These are phyloP conservation scores for Fistulifera solaris DNA, from an alignment of 108 stramenopile species.

Conservation along the genomic window DNA sequence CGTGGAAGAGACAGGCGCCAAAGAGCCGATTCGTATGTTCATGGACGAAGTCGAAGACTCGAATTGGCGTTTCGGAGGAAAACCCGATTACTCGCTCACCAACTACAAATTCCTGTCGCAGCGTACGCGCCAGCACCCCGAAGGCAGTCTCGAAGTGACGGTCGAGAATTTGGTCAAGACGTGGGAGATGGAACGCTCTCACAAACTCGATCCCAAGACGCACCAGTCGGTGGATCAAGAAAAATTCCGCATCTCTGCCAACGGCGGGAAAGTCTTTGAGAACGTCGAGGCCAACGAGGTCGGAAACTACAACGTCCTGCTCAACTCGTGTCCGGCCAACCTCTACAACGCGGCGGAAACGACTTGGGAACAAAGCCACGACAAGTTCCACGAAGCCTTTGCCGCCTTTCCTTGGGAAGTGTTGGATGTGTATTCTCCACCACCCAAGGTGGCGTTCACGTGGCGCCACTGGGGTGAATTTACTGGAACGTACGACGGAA, in stretches of 20 bases:
- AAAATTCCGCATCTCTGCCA: slow-evolving; percentile 23
- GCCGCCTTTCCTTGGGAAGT: slow-evolving; percentile 51
- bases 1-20: slow-evolving; percentile 9
- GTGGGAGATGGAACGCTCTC: slow-evolving; percentile 45
- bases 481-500: slow-evolving; percentile 27
- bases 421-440: slow-evolving; percentile 31
- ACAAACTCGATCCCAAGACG: slow-evolving; percentile 15
- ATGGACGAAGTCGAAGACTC: slow-evolving; percentile 11
- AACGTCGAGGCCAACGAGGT: slow-evolving; percentile 30
- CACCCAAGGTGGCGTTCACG: slow-evolving; percentile 38
- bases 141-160: slow-evolving; percentile 18
- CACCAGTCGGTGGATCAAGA: slow-evolving; percentile 28
- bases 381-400: slow-evolving; percentile 39
- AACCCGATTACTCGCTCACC: slow-evolving; percentile 31
- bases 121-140: slow-evolving; percentile 21
- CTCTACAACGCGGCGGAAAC: slow-evolving; percentile 20
- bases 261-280: slow-evolving; percentile 34
- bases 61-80: slow-evolving; percentile 22
- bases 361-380: slow-evolving; percentile 36
- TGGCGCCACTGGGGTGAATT: slow-evolving; percentile 53
- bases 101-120: slow-evolving; percentile 22
- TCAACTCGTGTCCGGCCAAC: slow-evolving; percentile 24
- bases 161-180: slow-evolving; percentile 42
- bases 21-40: slow-evolving; percentile 16
- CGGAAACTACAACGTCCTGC: slow-evolving; percentile 39